Evolutionary conservation across 139 green algal genomes (phyloP).

Genomic region (Coelastrella sp.): DNA sequence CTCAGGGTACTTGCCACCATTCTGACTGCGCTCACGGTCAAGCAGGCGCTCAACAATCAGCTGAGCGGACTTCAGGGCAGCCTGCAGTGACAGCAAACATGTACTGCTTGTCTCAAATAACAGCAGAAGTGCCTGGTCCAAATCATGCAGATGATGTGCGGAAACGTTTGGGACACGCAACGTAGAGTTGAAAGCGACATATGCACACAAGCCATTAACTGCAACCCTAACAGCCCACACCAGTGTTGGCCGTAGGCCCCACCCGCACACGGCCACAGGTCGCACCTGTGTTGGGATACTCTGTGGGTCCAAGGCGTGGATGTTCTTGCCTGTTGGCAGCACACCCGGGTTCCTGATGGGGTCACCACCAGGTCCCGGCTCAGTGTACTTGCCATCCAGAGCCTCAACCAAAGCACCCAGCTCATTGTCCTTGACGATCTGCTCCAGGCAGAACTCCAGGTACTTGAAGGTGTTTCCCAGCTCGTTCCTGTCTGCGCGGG

Average conservation of each 20-base stretch:
- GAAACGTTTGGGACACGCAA: no score
- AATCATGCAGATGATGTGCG: no score
- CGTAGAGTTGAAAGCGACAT: no score
- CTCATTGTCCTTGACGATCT: conserved; percentile 99
- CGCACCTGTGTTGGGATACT: conserved; percentile 87
- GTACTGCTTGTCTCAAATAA: no score
- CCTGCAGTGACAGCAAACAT: not conserved
- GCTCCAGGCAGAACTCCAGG: conserved; percentile 96
- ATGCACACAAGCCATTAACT: not conserved
- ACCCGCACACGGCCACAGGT: not conserved
- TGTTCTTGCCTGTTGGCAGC: conserved; percentile 99
- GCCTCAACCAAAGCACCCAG: conserved; percentile 92
- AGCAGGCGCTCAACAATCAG: conserved; percentile 75
- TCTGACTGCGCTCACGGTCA: conserved; percentile 85
- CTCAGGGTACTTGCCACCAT: conserved; percentile 96
- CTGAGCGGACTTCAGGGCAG: conserved; percentile 35
- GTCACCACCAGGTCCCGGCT: conserved; percentile 97
- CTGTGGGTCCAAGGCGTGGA: conserved; percentile 99
- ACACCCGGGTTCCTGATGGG: conserved; percentile 99
- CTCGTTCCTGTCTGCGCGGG: conserved; percentile 80
- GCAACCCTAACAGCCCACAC: not conserved
- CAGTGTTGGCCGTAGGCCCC: not conserved
- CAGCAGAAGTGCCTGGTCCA: not conserved
- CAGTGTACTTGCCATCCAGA: conserved; percentile 92
- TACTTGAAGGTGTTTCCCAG: conserved; percentile 94